Base-by-base conservation (phyloP, 179 eudicot species). In the Patellifolia procumbens region DNA sequence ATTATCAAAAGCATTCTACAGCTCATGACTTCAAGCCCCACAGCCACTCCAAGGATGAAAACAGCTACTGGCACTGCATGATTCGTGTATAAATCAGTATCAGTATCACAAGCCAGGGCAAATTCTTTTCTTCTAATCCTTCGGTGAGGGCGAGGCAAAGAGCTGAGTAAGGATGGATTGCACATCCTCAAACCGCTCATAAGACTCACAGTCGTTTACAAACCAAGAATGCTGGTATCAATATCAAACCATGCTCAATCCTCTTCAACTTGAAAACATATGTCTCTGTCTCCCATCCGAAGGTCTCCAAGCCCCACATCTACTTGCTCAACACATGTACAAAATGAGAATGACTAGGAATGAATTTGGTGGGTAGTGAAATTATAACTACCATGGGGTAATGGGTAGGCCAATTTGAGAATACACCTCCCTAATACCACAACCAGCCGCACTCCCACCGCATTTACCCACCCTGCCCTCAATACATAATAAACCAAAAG, bases 31-130 rank as follows among this genome's bases (percentile, higher is more conserved):
- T 94, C 98, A 72, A 94, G 98, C 73, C 98, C 98, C 74, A 86
- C 92, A 75, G 90, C 92, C 78, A 94, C 98, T 63, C 98, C 97
- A 61, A 94, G 91, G 78, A 92, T 70, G 76, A 94, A 94, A 73
- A 94, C 97, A 62, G 97, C 97, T 70, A 94, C 98, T 11, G 97
- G 98, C 98, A 94, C 98, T 91, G 90, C 86, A 88, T 8, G 74
- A 81, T 45, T 56, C 81, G 74, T 15, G 71, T 70, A 81, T 10
- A 72, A 37, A 39, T 76, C 37, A 49, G 6, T 34, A 75, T 66
- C 48, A 72, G 62, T 29, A 72, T 68, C 58, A 59, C 20, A 49
- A 31, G 59, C 67, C 43, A 64, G 31, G 22, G 28, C 60, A 2
- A 32, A 34, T 16, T 62, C n/a, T 34, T 20, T 7, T 32, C 16